These are phyloP conservation scores for Trypanosomatidae sp. DNA, from an alignment of 208 protist genomes.

Conservation along the genomic window DNA sequence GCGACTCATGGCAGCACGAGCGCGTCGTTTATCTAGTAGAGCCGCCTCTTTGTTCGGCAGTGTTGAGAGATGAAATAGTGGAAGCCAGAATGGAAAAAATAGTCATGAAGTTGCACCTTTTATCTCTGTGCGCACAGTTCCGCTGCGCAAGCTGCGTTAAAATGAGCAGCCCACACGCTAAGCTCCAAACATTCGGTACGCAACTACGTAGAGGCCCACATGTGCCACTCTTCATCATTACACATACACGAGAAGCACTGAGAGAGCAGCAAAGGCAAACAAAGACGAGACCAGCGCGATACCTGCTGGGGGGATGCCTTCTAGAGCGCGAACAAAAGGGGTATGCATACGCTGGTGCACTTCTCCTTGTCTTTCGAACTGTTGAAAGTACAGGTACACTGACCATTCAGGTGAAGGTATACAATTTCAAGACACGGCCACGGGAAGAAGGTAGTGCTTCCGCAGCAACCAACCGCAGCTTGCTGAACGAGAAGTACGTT, in stretches of 20 bases:
- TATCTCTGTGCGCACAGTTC: background rate
- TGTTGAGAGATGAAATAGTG: slow-evolving; percentile 8
- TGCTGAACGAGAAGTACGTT: background rate
- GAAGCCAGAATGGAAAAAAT: slow-evolving; percentile 10
- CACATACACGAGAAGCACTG: background rate
- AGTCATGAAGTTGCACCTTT: background rate
- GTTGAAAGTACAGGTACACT: background rate
- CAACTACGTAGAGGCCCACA: background rate
- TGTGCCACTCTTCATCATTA: background rate
- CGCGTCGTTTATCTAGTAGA: background rate
- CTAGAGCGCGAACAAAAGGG: background rate
- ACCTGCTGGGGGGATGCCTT: background rate
- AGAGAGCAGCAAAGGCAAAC: slow-evolving; percentile 15
- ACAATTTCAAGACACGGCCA: background rate
- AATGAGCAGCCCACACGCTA: background rate
- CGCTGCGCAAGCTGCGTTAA: background rate
- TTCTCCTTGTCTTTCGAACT: background rate
- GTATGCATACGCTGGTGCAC: background rate
- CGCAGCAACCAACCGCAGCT: background rate
- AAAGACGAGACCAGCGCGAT: background rate
- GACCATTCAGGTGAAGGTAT: background rate
- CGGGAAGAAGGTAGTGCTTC: background rate
- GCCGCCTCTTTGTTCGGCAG: background rate
- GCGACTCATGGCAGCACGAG: slow-evolving; percentile 27
- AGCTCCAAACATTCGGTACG: background rate